A percentile compares a stretch with the other conserved stretches of the same genome.
Conservation (phyloP, 2,329 filamentous ascomycete species). For the Venturia nashicola region DNA sequence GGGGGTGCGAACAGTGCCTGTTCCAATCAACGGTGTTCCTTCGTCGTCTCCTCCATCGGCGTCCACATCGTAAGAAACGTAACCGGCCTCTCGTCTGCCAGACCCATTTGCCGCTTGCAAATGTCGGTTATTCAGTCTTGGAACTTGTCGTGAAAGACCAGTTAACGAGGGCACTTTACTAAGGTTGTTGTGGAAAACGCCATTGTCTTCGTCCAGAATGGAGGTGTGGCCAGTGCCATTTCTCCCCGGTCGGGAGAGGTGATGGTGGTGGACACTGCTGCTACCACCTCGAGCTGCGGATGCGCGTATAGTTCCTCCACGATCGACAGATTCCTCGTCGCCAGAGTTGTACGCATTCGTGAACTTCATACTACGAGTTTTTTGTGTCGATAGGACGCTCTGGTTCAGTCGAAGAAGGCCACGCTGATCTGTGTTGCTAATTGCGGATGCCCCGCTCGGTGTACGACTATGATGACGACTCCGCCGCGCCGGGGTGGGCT, state of each 20-base stretch:
- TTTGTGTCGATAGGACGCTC: conserved; percentile 47
- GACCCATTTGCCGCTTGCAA: conserved; percentile 17
- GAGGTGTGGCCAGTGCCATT: conserved; percentile 62
- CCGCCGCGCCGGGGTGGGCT: conserved; percentile 41
- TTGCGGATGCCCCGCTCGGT: conserved; percentile 76
- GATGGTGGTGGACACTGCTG: conserved; percentile 59
- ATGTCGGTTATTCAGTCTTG: conserved; percentile 2
- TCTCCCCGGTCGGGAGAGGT: conserved; percentile 65
- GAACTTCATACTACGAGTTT: conserved; percentile 93
- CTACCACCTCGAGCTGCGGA: conserved; percentile 11
- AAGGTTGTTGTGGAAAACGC: conserved; percentile 54
- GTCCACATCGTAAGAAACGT: conserved; percentile 63
- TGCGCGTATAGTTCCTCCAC: conserved; percentile 27
- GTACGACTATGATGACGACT: conserved; percentile 84
- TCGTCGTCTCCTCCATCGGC: conserved; percentile 77
- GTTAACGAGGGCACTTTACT: conserved; percentile 49
- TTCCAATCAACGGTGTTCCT: conserved; percentile 64
- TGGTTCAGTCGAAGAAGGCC: conserved; percentile 20
- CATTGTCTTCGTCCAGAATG: conserved; percentile 45
- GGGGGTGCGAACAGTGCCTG: conserved; percentile 45
- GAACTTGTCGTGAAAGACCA: conserved; percentile 17
- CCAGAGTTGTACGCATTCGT: conserved; percentile 54
- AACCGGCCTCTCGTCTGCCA: conserved; percentile 46
- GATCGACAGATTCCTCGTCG: conserved; percentile 30
- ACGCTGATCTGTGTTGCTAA: conserved; percentile 49